These are phyloP conservation scores for Lolium rigidum DNA, from an alignment of 176 grass and related monocot genomes.

Conservation along the genomic window DNA sequence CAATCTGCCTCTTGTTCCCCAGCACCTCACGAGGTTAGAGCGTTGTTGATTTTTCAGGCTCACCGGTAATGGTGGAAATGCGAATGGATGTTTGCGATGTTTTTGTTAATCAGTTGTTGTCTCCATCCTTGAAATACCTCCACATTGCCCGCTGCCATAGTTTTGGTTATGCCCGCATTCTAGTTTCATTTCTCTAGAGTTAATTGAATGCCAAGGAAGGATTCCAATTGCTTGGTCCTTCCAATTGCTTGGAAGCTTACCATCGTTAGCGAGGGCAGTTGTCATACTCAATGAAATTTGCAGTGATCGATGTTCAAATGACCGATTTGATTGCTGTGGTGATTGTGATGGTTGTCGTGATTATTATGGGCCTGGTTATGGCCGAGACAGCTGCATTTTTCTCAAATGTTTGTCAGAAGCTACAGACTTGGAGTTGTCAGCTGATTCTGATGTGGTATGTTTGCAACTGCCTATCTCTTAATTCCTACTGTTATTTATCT, in stretches of 20 bases:
- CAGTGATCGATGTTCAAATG: neutral
- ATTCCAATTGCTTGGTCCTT: neutral
- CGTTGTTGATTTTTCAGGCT: neutral
- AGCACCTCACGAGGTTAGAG: neutral
- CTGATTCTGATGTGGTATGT: neutral
- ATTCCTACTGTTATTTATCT: neutral
- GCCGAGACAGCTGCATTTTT: neutral
- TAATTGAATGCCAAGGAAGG: neutral
- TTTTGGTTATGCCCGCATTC: neutral
- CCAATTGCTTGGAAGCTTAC: neutral
- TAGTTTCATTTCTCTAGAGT: neutral
- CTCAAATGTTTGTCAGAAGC: constrained; percentile 5
- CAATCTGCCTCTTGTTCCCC: neutral
- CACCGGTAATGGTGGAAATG: neutral
- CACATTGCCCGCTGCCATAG: neutral
- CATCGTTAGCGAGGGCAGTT: neutral
- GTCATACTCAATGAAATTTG: neutral
- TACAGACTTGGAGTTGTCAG: neutral
- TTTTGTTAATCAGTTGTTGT: neutral
- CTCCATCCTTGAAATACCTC: neutral
- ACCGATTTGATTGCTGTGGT: neutral
- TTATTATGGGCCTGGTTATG: neutral
- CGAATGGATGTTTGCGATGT: neutral
- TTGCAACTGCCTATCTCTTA: neutral
- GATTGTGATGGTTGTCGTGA: neutral